Conservation (phyloP, 1,139 yeast genomes). For the Scheffersomyces titani region DNA sequence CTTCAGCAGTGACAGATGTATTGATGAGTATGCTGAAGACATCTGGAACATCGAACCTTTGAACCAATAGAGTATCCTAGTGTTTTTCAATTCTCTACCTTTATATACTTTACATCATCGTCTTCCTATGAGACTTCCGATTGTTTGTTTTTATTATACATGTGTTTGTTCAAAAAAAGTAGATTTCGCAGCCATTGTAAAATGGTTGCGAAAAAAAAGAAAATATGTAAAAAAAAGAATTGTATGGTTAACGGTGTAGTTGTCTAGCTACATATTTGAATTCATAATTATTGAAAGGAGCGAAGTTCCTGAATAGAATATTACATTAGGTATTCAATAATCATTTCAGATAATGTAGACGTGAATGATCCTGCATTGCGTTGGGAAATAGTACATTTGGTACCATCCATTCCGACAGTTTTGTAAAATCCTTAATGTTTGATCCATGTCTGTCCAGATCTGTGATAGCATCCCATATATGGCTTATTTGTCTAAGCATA, state of each 20-base stretch:
- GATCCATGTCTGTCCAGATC: too few species aligned
- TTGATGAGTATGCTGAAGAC: constrained; percentile 88
- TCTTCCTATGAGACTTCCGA: not conserved
- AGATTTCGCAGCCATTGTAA: not conserved
- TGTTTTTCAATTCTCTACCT: not conserved
- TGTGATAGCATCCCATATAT: too few species aligned
- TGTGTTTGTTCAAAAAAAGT: not conserved
- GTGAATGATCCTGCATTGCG: too few species aligned
- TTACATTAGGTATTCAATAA: not conserved
- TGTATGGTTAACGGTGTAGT: not conserved
- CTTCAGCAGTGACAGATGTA: constrained; percentile 88
- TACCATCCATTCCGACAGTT: too few species aligned
- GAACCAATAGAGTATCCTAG: constrained; percentile 18
- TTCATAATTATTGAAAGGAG: too few species aligned
- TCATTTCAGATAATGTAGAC: too few species aligned
- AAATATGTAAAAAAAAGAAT: not conserved
- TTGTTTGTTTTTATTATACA: not conserved
- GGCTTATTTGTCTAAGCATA: too few species aligned
- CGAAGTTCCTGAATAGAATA: too few species aligned
- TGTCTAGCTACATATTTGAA: not conserved
- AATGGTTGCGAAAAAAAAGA: not conserved
- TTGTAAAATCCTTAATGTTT: too few species aligned
- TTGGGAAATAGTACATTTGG: too few species aligned
- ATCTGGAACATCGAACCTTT: constrained; percentile 91
- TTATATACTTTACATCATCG: not conserved